Evolutionary conservation across 257 asterid genomes (phyloP).

Genomic region (Nicotiana undulata): DNA sequence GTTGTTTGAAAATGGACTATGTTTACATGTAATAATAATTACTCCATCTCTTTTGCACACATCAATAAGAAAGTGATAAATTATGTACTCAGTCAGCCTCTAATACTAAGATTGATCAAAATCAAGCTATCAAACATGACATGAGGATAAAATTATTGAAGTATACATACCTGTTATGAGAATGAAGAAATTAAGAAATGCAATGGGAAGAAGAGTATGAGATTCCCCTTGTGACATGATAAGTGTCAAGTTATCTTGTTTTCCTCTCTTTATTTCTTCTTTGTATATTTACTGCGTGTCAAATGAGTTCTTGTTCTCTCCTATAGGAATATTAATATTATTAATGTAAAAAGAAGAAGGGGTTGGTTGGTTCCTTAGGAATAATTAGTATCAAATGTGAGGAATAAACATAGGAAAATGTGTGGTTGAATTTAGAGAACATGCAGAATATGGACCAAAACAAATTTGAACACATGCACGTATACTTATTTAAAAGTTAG

Average conservation of each 20-base stretch:
- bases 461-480: not conserved
- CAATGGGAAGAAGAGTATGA: not conserved
- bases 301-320: not conserved
- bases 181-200: not conserved
- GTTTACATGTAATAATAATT: too few species aligned
- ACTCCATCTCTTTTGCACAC: not conserved
- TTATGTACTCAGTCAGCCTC: not conserved
- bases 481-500: not conserved
- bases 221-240: conserved; percentile 2
- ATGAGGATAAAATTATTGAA: not conserved
- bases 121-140: not conserved
- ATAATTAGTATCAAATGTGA: not conserved
- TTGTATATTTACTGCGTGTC: not conserved
- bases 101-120: not conserved
- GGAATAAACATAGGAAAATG: not conserved
- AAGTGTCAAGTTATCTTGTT: not conserved
- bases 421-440: not conserved
- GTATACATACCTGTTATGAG: not conserved
- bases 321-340: not conserved
- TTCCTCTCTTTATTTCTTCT: not conserved
- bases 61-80: not conserved
- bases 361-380: not conserved
- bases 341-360: not conserved
- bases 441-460: not conserved
- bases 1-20: not conserved